These are phyloP conservation scores for Acer saccharum DNA, from an alignment of 345 rosid species.

Conservation along the genomic window DNA sequence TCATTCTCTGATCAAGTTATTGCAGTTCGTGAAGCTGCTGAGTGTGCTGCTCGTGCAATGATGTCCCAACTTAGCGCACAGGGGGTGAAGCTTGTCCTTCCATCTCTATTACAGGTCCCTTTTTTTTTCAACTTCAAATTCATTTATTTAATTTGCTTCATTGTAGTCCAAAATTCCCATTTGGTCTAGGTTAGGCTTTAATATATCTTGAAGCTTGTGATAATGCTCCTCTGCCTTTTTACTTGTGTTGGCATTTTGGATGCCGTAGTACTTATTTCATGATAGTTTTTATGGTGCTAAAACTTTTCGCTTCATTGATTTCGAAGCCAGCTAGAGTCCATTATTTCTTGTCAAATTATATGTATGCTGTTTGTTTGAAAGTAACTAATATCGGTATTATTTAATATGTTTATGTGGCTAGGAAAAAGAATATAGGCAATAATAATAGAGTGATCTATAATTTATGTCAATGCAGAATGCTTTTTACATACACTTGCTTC, in stretches of 20 bases:
- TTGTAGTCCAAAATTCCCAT: background rate
- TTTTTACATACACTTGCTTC: background rate
- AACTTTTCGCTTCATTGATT: background rate
- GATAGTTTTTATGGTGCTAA: background rate
- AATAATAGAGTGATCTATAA: background rate
- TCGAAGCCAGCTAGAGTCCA: background rate
- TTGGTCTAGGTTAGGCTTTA: background rate
- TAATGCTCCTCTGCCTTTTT: background rate
- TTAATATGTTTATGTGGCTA: background rate
- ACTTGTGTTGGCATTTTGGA: background rate
- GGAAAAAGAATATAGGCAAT: background rate
- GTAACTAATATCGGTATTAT: background rate
- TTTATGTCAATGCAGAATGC: background rate
- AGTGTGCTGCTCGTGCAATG: conserved; percentile 99
- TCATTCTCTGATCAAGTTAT: conserved; percentile 98
- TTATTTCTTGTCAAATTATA: background rate
- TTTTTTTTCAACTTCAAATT: background rate
- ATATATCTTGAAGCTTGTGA: background rate
- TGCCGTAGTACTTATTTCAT: background rate
- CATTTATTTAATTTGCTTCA: background rate
- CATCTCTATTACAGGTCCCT: conserved; percentile 82
- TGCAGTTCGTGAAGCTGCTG: conserved; percentile 99
- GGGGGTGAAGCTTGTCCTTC: conserved; percentile 97
- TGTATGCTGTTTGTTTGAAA: background rate
- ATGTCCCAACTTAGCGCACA: conserved; percentile 92